Percentiles rank a stretch among this genome's conserved stretches.
Evolutionary conservation across 768 basidiomycete genomes (phyloP).

Genomic region (Candolleomyces eurysporus): DNA sequence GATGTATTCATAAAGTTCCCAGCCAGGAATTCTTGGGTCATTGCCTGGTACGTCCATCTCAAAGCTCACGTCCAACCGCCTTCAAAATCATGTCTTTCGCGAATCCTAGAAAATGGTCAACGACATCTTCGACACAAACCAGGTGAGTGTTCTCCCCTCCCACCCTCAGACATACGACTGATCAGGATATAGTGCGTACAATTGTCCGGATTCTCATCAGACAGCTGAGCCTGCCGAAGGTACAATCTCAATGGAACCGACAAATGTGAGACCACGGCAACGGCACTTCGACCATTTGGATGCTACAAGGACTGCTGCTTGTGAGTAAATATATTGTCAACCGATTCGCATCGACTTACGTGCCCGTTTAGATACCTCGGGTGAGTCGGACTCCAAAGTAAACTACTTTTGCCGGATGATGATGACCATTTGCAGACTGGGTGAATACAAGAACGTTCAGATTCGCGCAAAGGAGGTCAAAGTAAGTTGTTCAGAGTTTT

Average conservation of each 20-base stretch:
- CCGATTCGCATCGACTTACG: background rate
- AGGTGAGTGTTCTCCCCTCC: background rate
- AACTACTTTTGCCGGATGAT: background rate
- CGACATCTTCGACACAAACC: constrained; percentile 5
- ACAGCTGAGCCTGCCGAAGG: background rate
- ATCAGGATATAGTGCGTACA: background rate
- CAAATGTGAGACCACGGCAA: background rate
- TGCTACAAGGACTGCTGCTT: constrained; percentile 2
- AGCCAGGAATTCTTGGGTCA: constrained; percentile 1
- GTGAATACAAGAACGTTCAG: background rate
- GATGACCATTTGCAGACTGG: background rate
- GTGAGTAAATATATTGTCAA: background rate
- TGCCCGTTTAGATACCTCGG: background rate
- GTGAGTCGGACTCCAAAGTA: background rate
- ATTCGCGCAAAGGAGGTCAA: constrained; percentile 9
- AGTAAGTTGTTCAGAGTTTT: background rate
- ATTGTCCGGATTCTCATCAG: too few relatives aligned
- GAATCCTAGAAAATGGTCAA: constrained; percentile 2
- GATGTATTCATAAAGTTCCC: background rate
- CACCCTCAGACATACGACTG: background rate
- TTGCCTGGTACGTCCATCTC: background rate
- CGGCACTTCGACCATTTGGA: background rate
- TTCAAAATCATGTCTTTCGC: too few relatives aligned
- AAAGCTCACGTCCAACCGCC: too few relatives aligned
- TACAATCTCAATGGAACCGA: constrained; percentile 1